Percentiles rank a stretch among this genome's conserved stretches.
Evolutionary conservation across 305 asterid genomes (phyloP).

Genomic region (Fraxinus xanthoxyloides): DNA sequence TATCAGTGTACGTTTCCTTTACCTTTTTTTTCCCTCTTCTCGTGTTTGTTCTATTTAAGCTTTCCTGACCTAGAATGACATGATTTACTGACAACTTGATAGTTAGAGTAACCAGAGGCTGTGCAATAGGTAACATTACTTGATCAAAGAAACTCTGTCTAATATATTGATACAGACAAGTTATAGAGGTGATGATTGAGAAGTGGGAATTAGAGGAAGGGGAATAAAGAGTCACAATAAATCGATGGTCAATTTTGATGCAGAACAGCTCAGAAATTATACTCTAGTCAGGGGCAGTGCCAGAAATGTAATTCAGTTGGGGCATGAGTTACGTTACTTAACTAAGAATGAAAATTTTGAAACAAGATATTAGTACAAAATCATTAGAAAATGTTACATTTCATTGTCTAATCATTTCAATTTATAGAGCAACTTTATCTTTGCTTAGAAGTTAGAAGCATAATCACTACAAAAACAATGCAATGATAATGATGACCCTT

Average conservation of each 20-base stretch:
- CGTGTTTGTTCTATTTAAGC: neutral
- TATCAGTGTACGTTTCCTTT: neutral
- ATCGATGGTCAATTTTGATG: neutral
- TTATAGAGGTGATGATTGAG: neutral
- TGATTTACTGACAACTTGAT: neutral
- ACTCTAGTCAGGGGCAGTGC: neutral
- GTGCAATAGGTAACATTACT: neutral
- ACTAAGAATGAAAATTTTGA: neutral
- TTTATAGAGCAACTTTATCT: neutral
- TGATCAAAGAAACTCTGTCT: neutral
- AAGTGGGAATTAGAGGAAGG: neutral
- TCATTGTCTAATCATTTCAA: neutral
- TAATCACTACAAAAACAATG: neutral
- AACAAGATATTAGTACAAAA: neutral
- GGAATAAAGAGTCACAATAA: neutral
- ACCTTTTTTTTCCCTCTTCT: neutral
- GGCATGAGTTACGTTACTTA: neutral
- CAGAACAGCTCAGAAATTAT: neutral
- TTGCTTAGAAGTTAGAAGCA: conserved; percentile 11
- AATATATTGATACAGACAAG: neutral
- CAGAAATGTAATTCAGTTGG: neutral
- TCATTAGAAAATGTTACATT: neutral
- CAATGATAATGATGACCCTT: neutral
- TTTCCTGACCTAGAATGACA: neutral
- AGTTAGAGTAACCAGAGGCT: neutral